These are phyloP conservation scores for Geranium rotundifolium DNA, from an alignment of 345 rosid genomes.

Conservation along the genomic window DNA sequence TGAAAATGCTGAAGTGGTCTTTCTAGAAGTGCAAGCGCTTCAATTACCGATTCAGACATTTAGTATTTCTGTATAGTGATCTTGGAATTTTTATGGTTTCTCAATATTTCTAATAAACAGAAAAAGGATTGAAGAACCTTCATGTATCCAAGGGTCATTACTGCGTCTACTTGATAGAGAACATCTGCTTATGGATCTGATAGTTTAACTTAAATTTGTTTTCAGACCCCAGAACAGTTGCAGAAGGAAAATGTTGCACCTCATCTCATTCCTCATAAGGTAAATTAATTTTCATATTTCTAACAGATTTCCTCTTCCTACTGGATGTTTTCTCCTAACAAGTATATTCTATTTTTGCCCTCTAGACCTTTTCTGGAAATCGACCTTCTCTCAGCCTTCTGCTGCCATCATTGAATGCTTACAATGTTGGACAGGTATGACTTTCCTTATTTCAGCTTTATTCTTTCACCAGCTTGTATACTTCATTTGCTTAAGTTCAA, in stretches of 20 bases:
- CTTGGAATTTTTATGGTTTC: too few species aligned
- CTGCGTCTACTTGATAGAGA: too few species aligned
- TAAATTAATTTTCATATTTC: slow-evolving; percentile 14
- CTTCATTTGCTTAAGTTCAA: neutral
- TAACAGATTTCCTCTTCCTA: slow-evolving; percentile 1
- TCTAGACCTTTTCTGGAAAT: slow-evolving; percentile 76
- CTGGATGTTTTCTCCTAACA: slow-evolving; percentile 4
- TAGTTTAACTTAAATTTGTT: slow-evolving; percentile 12
- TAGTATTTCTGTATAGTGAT: too few species aligned
- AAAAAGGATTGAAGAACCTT: too few species aligned
- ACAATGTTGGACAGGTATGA: slow-evolving; percentile 74
- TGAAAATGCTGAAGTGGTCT: too few species aligned
- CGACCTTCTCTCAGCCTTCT: slow-evolving; percentile 90
- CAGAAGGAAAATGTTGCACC: slow-evolving; percentile 59
- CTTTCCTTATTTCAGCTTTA: slow-evolving; percentile 6
- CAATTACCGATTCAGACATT: too few species aligned
- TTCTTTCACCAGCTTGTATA: neutral
- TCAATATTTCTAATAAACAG: too few species aligned
- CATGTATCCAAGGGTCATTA: too few species aligned
- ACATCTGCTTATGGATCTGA: neutral
- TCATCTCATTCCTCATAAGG: slow-evolving; percentile 92
- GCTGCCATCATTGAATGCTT: slow-evolving; percentile 70
- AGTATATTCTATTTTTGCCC: slow-evolving; percentile 6
- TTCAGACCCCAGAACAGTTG: slow-evolving; percentile 75
- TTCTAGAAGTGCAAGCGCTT: too few species aligned